These are phyloP conservation scores for Rhynchosporium agropyri DNA, from an alignment of 2,329 filamentous ascomycete genomes.

Conservation along the genomic window DNA sequence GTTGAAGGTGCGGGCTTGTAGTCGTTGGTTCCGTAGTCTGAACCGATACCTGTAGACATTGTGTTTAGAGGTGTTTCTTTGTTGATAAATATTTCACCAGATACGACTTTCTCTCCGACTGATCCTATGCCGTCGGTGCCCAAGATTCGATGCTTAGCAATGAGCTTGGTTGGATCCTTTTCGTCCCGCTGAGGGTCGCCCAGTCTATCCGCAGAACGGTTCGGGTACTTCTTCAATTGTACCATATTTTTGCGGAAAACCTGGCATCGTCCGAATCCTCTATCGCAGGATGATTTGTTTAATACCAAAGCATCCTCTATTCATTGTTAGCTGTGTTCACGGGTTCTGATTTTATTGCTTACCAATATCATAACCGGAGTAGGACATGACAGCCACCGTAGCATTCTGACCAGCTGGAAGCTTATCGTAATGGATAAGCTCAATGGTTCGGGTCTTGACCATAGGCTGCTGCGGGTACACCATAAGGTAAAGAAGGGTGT, in stretches of 20 bases:
- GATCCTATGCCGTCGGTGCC: conserved; percentile 87
- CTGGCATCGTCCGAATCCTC: conserved; percentile 94
- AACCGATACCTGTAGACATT: conserved; percentile 69
- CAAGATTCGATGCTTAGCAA: conserved; percentile 71
- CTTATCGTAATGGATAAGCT: conserved; percentile 96
- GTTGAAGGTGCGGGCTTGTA: conserved; percentile 68
- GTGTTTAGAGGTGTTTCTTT: conserved; percentile 85
- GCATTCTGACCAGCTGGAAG: conserved; percentile 96
- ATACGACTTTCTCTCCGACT: conserved; percentile 77
- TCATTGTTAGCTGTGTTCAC: too few species aligned
- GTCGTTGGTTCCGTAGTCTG: conserved; percentile 64
- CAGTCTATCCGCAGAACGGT: conserved; percentile 70
- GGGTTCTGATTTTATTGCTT: too few species aligned
- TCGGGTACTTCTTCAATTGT: conserved; percentile 85
- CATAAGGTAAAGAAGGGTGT: conserved; percentile 93
- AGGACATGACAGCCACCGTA: conserved; percentile 98
- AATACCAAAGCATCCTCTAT: conserved; percentile 92
- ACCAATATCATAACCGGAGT: conserved; percentile 83
- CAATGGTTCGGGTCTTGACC: conserved; percentile 96
- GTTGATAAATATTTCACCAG: conserved; percentile 85
- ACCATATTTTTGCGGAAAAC: conserved; percentile 95
- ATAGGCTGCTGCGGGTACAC: conserved; percentile 97
- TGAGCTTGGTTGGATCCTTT: conserved; percentile 59
- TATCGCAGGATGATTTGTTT: conserved; percentile 93
- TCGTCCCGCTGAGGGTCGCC: conserved; percentile 58